These are phyloP conservation scores for Sonneratia alba DNA, from an alignment of 345 rosid species.

Conservation along the genomic window DNA sequence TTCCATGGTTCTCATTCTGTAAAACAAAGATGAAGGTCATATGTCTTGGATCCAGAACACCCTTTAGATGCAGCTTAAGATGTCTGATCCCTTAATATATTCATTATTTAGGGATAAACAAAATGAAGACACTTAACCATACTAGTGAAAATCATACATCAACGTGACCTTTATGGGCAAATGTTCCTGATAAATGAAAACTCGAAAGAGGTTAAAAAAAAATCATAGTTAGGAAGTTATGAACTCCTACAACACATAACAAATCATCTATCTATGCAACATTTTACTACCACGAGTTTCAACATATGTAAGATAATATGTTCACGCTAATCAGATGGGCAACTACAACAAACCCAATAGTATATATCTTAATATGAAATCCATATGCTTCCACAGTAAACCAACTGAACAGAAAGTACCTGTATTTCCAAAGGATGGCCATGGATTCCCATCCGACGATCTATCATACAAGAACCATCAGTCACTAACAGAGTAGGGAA, in stretches of 20 bases:
- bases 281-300: not conserved
- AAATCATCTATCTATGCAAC: not conserved
- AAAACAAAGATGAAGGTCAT: not conserved
- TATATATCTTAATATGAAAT: not conserved
- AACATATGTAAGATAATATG: not conserved
- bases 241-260: not conserved
- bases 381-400: not conserved
- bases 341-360: not conserved
- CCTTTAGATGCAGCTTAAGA: not conserved
- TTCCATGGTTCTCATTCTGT: not conserved
- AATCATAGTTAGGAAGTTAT: not conserved
- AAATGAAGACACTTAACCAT: not conserved
- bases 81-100: not conserved
- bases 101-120: not conserved
- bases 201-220: not conserved
- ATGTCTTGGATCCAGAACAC: not conserved
- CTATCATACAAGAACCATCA: conserved; percentile 96
- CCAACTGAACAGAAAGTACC: conserved; percentile 20
- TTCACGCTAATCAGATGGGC: not conserved
- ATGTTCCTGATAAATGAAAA: not conserved
- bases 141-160: not conserved
- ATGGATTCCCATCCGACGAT: conserved; percentile 90
- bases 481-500: conserved; percentile 82
- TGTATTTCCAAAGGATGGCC: conserved; percentile 95
- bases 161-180: not conserved